Conservation (phyloP, 441 rosid species). For the Geranium incanum region DNA sequence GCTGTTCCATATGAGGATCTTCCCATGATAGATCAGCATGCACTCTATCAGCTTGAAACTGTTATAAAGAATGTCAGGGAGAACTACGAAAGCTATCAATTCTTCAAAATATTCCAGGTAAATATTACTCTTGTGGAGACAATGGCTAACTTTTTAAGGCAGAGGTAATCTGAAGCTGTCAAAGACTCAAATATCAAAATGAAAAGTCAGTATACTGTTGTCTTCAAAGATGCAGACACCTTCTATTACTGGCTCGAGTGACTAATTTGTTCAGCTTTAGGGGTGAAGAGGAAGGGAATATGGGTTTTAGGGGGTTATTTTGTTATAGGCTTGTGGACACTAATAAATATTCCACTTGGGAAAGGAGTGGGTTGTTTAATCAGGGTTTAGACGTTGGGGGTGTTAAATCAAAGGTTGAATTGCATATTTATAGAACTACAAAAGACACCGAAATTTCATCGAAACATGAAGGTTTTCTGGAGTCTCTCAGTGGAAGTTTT, state of each 20-base stretch:
- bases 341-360: not conserved
- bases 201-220: not conserved
- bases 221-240: not conserved
- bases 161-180: not conserved
- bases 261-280: not conserved
- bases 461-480: too few relatives aligned
- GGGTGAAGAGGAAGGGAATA: not conserved
- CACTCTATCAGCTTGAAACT: conserved; percentile 81
- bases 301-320: not conserved
- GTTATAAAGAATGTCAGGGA: conserved; percentile 60
- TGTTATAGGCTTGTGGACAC: not conserved
- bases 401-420: not conserved
- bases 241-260: too few relatives aligned
- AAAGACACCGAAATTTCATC: too few relatives aligned
- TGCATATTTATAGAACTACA: not conserved
- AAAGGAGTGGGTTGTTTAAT: not conserved
- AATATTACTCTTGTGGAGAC: not conserved
- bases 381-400: not conserved
- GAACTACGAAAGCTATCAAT: conserved; percentile 77
- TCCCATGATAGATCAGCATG: conserved; percentile 86
- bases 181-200: not conserved
- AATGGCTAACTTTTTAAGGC: not conserved
- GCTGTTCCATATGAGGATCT: conserved; percentile 66
- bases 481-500: too few relatives aligned
- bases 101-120: conserved; percentile 95